These are phyloP conservation scores for Pseudogymnoascus sp. DNA, from an alignment of 2,329 filamentous ascomycete genomes.

Conservation along the genomic window DNA sequence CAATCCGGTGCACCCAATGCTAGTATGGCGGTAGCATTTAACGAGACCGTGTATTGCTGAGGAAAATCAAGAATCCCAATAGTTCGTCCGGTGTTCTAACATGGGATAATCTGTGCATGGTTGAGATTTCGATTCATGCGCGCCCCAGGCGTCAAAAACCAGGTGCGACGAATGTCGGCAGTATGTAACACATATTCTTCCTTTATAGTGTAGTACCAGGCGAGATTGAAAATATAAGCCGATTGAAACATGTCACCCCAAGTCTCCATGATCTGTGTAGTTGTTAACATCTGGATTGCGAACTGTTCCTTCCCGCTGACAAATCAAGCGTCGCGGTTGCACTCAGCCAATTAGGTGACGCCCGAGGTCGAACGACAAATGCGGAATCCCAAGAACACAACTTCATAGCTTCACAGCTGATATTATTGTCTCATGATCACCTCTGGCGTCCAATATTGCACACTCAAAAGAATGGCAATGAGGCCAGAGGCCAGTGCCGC, in stretches of 20 bases:
- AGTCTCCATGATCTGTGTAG: slow-evolving; percentile 19
- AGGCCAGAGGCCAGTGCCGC: not conserved
- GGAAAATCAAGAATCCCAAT: slow-evolving; percentile 19
- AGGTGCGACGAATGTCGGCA: slow-evolving; percentile 22
- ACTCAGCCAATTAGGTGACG: not conserved
- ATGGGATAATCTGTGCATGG: slow-evolving; percentile 21
- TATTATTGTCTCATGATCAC: not conserved
- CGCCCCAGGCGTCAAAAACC: slow-evolving; percentile 23
- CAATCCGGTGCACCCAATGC: slow-evolving; percentile 20
- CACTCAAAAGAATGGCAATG: not conserved
- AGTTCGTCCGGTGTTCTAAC: slow-evolving; percentile 9
- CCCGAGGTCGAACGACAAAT: not conserved
- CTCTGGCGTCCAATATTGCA: not conserved
- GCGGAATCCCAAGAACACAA: not conserved
- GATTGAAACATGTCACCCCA: slow-evolving; percentile 25
- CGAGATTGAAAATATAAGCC: slow-evolving; percentile 22
- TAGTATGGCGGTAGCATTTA: slow-evolving; percentile 22
- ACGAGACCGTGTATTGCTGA: slow-evolving; percentile 24
- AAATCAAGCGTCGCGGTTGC: not conserved
- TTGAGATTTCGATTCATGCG: slow-evolving; percentile 26
- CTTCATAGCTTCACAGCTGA: not conserved
- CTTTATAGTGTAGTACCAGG: slow-evolving; percentile 26
- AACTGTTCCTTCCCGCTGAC: not conserved
- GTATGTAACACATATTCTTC: slow-evolving; percentile 22
- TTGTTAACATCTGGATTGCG: slow-evolving; percentile 24